Conservation (phyloP, 164 flowering plant genomes). For the Vitis labrusca region DNA sequence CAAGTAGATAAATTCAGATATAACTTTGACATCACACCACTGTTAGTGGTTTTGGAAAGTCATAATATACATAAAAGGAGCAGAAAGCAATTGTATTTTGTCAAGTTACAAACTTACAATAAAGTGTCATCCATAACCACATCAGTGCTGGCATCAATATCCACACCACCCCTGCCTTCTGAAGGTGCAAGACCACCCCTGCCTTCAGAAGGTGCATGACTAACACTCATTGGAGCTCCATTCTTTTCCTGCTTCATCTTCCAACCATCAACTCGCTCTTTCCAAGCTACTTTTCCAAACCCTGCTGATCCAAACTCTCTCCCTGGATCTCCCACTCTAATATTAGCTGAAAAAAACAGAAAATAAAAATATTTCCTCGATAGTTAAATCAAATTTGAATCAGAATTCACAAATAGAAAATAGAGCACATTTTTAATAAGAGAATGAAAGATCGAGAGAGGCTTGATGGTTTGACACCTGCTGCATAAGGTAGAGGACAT, state of each 20-base stretch:
- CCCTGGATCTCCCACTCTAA: constrained; percentile 12
- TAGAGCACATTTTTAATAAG: not conserved
- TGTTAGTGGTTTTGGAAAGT: not conserved
- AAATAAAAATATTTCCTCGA: not conserved
- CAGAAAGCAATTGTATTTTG: not conserved
- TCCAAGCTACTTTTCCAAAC: constrained; percentile 31
- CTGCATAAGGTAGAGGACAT: not conserved
- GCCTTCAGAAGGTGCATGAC: constrained; percentile 25
- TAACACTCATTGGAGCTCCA: constrained; percentile 23
- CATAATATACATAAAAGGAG: not conserved
- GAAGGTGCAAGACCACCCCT: constrained; percentile 25
- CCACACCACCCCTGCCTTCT: constrained; percentile 25
- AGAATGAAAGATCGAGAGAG: not conserved
- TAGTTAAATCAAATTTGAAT: not conserved
- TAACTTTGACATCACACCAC: not conserved
- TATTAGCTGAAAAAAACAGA: constrained; percentile 10
- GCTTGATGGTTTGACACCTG: constrained; percentile 1
- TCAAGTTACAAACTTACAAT: constrained; percentile 16
- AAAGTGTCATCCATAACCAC: constrained; percentile 21
- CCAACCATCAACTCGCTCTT: constrained; percentile 33
- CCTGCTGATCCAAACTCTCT: constrained; percentile 17
- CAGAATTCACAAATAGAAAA: not conserved
- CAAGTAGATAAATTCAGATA: too few species aligned
- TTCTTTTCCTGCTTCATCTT: constrained; percentile 30
- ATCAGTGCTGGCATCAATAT: constrained; percentile 33